Evolutionary conservation across 2,329 filamentous ascomycete genomes (phyloP), one percentile per base, ranked within the genome.

Genomic region (Anthostomella pinea): DNA sequence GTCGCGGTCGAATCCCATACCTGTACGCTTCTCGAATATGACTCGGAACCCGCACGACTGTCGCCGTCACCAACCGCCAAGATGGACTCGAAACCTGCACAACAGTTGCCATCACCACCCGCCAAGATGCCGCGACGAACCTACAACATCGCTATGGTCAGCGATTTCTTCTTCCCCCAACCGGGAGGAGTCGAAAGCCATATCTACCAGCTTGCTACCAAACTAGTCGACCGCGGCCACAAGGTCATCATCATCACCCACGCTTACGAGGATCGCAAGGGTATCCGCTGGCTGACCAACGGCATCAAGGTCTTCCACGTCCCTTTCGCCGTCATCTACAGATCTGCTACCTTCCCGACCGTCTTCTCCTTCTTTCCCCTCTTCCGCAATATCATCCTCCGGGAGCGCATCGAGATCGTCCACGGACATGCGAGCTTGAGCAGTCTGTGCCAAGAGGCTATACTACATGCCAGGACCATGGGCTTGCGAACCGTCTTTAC

Each of bases 91-190:
- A 34, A 34, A 35, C 38, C 35, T 29, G 25, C 24, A 22, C 16
- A 16, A 33, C 27, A 14, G 32, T 18, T 23, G 21, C 33, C 38
- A 36, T 18, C 24, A 39, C 29, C 36, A 38, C n/a, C 44, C 38
- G 45, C 54, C 62, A 65, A 51, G 37, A 77, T 75, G 66, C 64
- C 70, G 52, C 73, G 69, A 52, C 70, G 70, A 47, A 77, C 74
- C 20, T 83, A 82, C 64, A 83, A 80, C 57, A 83, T 83, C 66
- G 80, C 79, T 46, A 98, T 98, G 93, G 87, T 96, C 63, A 90
- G 91, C 77, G 93, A 98, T 73, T 96, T 95, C 76, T 98, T 98
- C 81, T 98, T 94, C 61, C 93, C 93, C 10, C 91, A 97, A 58
- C 91, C 93, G 34, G 90, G 93, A 59, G 93, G 93, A 54, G 81